phyloP scores from a whole-genome alignment of 2,329 filamentous ascomycete species.

The Chaetoscypha palmicola region DNA sequence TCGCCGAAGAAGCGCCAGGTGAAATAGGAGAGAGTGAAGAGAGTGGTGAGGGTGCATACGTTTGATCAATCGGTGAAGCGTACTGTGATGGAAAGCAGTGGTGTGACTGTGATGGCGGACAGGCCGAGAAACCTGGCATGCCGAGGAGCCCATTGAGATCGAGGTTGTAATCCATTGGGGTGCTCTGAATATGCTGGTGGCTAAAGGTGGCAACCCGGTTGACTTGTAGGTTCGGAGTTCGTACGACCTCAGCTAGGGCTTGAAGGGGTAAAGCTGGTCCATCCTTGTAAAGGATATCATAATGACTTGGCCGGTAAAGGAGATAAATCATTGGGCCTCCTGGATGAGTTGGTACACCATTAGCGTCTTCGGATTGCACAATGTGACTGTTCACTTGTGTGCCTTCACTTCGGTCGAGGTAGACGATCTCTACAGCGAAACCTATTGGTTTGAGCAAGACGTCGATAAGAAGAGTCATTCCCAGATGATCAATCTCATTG shows the following conservation, averaged over 20 bases:
- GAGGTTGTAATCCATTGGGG: conserved; percentile 32
- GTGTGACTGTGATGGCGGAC: conserved; percentile 17
- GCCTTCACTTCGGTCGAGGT: conserved; percentile 80
- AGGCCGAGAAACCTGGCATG: conserved; percentile 26
- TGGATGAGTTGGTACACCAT: conserved; percentile 30
- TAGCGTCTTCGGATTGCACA: conserved; percentile 35
- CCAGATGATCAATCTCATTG: conserved; percentile 87
- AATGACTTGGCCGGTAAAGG: conserved; percentile 72
- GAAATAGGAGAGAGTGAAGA: conserved; percentile 28
- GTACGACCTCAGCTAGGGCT: conserved; percentile 17
- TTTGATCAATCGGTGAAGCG: conserved; percentile 19
- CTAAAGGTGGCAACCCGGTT: conserved; percentile 44
- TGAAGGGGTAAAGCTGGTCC: conserved; percentile 19
- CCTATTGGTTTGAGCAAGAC: conserved; percentile 72
- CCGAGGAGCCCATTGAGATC: conserved; percentile 23
- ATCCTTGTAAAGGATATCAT: conserved; percentile 82
- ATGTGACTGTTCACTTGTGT: conserved; percentile 58
- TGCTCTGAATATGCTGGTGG: conserved; percentile 39
- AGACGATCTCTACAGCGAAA: conserved; percentile 79
- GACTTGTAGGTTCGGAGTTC: conserved; percentile 41
- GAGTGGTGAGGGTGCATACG: conserved; percentile 24
- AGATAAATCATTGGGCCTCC: conserved; percentile 48
- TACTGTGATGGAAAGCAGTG: conserved; percentile 23
- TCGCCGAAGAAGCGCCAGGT: conserved; percentile 19
- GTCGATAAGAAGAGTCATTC: conserved; percentile 68